A percentile compares a stretch with the other conserved stretches of the same genome.
Evolutionary conservation across 2,329 filamentous ascomycete species (phyloP).

Genomic region (Beauveria scarabaeidicola): DNA sequence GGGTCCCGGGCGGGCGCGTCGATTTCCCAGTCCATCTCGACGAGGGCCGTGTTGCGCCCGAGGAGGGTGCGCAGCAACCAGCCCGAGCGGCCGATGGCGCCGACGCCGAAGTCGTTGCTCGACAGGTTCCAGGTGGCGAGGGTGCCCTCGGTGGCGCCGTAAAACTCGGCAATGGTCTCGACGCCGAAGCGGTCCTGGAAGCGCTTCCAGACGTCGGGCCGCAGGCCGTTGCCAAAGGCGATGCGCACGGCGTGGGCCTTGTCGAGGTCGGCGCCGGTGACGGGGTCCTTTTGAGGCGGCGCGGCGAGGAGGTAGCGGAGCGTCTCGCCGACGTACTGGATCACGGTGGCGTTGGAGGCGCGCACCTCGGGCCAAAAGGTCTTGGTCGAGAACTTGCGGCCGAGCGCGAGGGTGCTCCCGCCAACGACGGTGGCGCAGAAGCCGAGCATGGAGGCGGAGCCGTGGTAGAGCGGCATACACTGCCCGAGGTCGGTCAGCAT

Average conservation of each 20-base stretch:
- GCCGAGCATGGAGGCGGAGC: conserved; percentile 64
- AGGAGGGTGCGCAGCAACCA: conserved; percentile 48
- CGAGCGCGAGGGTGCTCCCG: conserved; percentile 61
- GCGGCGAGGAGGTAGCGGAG: conserved; percentile 71
- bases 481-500: background rate
- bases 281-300: conserved; percentile 51
- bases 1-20: conserved; percentile 61
- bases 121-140: conserved; percentile 63
- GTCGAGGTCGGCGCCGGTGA: conserved; percentile 61
- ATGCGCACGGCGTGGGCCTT: conserved; percentile 60
- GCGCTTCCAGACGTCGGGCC: conserved; percentile 75
- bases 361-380: conserved; percentile 71
- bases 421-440: conserved; percentile 51
- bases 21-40: conserved; percentile 62
- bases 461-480: conserved; percentile 85
- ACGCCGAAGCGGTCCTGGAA: conserved; percentile 79
- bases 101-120: conserved; percentile 61
- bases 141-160: conserved; percentile 69
- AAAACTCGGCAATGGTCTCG: conserved; percentile 68
- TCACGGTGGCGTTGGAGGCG: conserved; percentile 60
- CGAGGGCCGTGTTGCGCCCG: conserved; percentile 45
- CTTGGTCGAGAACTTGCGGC: conserved; percentile 68
- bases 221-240: conserved; percentile 77
- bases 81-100: conserved; percentile 70
- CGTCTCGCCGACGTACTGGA: conserved; percentile 86